Evolutionary conservation across 2,329 filamentous ascomycete genomes (phyloP).

Genomic region (Exophiala mesophila): DNA sequence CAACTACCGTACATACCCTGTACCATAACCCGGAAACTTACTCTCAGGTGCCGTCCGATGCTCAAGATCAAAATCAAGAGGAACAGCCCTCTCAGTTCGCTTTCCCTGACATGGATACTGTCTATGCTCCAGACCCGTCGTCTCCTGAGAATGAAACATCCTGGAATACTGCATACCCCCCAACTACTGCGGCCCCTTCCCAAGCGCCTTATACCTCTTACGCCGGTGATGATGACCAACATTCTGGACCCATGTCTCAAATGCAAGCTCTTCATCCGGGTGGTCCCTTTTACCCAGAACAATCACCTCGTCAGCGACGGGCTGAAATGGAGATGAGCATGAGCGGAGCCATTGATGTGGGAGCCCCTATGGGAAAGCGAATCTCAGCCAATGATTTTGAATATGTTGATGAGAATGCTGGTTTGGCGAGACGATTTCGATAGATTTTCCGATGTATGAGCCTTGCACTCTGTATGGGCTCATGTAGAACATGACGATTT

Average conservation of each 20-base stretch:
- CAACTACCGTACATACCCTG: background rate
- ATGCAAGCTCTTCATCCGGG: constrained; percentile 44
- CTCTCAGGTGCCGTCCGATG: background rate
- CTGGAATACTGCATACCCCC: background rate
- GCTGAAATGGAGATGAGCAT: constrained; percentile 15
- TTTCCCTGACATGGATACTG: constrained; percentile 25
- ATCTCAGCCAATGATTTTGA: constrained; percentile 11
- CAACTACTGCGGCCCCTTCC: background rate
- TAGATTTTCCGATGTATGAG: too few relatives aligned
- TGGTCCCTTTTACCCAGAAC: constrained; percentile 41
- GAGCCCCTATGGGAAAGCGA: constrained; percentile 4
- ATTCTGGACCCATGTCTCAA: constrained; percentile 14
- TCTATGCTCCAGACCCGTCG: constrained; percentile 17
- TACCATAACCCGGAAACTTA: background rate
- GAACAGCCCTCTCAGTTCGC: constrained; percentile 18
- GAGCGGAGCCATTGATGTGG: constrained; percentile 8
- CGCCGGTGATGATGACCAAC: constrained; percentile 16
- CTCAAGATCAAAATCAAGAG: background rate
- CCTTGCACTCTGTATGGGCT: too few relatives aligned
- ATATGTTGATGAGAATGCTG: constrained; percentile 8
- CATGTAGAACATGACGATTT: too few relatives aligned
- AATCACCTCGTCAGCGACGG: constrained; percentile 10
- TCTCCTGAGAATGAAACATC: background rate
- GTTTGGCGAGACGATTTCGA: constrained; percentile 12
- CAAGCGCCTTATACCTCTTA: constrained; percentile 17